Evolutionary conservation across 768 basidiomycete genomes (phyloP).

Genomic region (Polyporus arcularius): DNA sequence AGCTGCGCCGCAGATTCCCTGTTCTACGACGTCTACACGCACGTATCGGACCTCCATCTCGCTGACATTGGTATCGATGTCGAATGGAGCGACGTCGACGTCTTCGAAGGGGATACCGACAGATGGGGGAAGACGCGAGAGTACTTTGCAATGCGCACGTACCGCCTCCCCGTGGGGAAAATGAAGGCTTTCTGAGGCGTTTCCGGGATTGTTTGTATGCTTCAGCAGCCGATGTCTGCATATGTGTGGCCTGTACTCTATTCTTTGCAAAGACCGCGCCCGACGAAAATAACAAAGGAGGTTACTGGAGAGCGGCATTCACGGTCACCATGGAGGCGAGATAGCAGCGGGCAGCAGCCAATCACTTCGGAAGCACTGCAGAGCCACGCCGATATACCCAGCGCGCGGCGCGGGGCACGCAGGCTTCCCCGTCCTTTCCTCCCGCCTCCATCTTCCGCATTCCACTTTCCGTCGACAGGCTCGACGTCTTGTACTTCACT

Average conservation of each 20-base stretch:
- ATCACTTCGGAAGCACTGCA: conserved; percentile 12
- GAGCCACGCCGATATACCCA: conserved; percentile 15
- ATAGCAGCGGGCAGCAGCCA: neutral
- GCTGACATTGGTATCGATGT: conserved; percentile 78
- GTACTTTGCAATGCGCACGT: conserved; percentile 78
- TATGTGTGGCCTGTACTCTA: neutral
- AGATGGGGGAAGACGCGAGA: conserved; percentile 77
- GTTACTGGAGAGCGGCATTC: neutral
- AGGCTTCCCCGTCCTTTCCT: conserved; percentile 4
- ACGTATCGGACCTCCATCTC: conserved; percentile 82
- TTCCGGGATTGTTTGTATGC: neutral
- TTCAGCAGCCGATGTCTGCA: conserved; percentile 6
- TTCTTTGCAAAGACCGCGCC: neutral
- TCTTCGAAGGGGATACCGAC: conserved; percentile 54
- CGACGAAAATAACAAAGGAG: conserved; percentile 7
- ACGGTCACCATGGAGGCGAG: conserved; percentile 18
- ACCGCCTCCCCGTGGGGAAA: conserved; percentile 61
- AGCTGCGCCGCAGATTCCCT: conserved; percentile 58
- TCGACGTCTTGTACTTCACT: conserved; percentile 25
- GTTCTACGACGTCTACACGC: conserved; percentile 91
- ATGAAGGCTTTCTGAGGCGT: conserved; percentile 26
- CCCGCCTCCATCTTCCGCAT: conserved; percentile 1
- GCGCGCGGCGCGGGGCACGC: conserved; percentile 10
- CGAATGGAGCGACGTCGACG: conserved; percentile 80
- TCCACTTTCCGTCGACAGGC: conserved; percentile 28